These are phyloP conservation scores for Hortiboletus campestris DNA, from an alignment of 768 basidiomycete species.

Conservation along the genomic window DNA sequence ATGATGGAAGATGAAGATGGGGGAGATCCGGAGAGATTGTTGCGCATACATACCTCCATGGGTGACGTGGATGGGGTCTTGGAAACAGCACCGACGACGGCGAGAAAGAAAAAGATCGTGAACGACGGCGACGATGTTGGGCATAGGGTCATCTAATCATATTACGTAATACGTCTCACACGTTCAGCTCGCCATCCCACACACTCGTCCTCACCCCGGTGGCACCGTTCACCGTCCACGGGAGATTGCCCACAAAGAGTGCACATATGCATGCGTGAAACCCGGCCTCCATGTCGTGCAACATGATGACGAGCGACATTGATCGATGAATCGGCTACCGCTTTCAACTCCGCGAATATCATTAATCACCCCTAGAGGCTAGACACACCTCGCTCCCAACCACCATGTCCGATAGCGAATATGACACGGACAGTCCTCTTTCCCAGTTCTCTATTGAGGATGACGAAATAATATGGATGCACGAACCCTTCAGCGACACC, in stretches of 20 bases:
- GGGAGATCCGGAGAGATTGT: background rate
- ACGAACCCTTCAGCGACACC: constrained; percentile 5
- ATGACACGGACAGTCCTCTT: constrained; percentile 7
- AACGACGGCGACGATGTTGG: constrained; percentile 28
- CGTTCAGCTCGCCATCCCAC: constrained; percentile 2
- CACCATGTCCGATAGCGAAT: constrained; percentile 13
- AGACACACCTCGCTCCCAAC: background rate
- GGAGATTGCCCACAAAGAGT: background rate
- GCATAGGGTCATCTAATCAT: constrained; percentile 39
- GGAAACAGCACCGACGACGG: constrained; percentile 7
- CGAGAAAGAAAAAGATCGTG: constrained; percentile 9
- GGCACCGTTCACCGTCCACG: background rate
- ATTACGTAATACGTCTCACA: constrained; percentile 33
- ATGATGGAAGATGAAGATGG: constrained; percentile 3
- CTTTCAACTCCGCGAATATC: constrained; percentile 17
- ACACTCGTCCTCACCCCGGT: background rate
- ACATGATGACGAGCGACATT: constrained; percentile 11
- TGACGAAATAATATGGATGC: constrained; percentile 24
- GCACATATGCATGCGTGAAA: background rate
- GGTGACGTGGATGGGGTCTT: constrained; percentile 16
- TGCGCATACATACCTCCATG: constrained; percentile 38
- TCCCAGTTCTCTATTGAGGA: constrained; percentile 20
- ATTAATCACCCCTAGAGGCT: background rate
- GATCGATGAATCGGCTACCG: background rate
- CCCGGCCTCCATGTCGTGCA: background rate